Evolutionary conservation across 495 filamentous ascomycete genomes (phyloP).

Genomic region (Tetracladium setigerum): DNA sequence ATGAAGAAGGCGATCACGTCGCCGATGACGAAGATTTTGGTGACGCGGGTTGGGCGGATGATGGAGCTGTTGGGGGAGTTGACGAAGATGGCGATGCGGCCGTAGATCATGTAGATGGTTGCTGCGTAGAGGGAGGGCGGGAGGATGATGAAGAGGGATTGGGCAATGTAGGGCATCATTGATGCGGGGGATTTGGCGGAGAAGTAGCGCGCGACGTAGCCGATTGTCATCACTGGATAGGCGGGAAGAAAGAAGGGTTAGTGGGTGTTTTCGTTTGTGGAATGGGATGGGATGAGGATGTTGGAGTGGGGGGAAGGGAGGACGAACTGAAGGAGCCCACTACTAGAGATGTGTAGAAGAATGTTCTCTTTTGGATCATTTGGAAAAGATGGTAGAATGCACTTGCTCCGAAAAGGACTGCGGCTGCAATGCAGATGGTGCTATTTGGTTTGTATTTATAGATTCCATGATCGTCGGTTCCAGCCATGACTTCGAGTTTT

Average conservation of each 20-base stretch:
- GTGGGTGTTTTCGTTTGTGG: no score
- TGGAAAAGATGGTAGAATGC: slow-evolving; percentile 1
- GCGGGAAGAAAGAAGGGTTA: not conserved
- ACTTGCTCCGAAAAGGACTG: slow-evolving; percentile 3
- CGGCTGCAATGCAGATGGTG: not conserved
- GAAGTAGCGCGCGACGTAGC: slow-evolving; percentile 36
- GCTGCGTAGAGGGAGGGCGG: slow-evolving; percentile 46
- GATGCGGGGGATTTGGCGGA: slow-evolving; percentile 28
- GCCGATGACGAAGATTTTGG: slow-evolving; percentile 36
- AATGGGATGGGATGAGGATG: no score
- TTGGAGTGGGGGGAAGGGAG: no score
- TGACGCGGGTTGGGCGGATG: slow-evolving; percentile 29
- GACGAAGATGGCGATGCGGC: slow-evolving; percentile 34
- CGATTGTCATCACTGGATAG: slow-evolving; percentile 41
- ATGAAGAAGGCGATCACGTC: slow-evolving; percentile 36
- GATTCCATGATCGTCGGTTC: not conserved
- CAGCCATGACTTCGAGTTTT: no score
- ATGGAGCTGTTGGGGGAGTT: slow-evolving; percentile 33
- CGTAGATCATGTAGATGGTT: slow-evolving; percentile 47
- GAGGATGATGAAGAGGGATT: slow-evolving; percentile 38
- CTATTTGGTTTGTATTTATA: slow-evolving; percentile 8
- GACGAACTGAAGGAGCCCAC: slow-evolving; percentile 2
- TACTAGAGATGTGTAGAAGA: slow-evolving; percentile 8
- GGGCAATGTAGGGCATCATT: slow-evolving; percentile 36
- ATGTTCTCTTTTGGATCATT: slow-evolving; percentile 7